phyloP scores from a whole-genome alignment of 129 eudicot species.

The Chrysanthemum seticuspe region DNA sequence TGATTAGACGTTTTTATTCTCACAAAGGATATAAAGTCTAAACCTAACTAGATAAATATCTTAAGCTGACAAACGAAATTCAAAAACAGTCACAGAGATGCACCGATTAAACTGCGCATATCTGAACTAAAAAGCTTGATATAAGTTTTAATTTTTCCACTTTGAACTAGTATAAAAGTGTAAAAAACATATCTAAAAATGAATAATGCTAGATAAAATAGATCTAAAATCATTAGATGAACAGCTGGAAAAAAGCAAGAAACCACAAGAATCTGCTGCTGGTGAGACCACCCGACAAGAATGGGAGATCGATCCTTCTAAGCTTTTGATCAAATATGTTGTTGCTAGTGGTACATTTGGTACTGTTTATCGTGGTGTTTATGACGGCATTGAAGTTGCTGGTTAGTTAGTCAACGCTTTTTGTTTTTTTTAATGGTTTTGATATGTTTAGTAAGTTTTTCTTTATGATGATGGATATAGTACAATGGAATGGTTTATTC shows the following conservation, averaged over 20 bases:
- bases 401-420: conserved; percentile 37
- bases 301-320: conserved; percentile 93
- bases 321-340: conserved; percentile 64
- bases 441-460: no score
- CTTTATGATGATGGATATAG: background rate
- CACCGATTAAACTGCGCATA: no score
- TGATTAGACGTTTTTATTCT: no score
- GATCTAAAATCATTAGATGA: conserved; percentile 93
- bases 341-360: conserved; percentile 94
- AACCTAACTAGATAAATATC: no score
- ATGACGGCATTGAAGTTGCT: conserved; percentile 88
- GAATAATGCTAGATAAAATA: conserved; percentile 33
- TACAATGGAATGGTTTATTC: background rate
- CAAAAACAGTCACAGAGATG: no score
- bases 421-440: no score
- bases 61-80: no score
- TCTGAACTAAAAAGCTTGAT: no score
- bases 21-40: no score
- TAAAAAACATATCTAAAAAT: no score
- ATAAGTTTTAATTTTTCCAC: no score
- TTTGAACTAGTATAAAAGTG: no score
- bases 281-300: conserved; percentile 47
- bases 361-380: conserved; percentile 90
- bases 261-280: conserved; percentile 31
- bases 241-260: conserved; percentile 79